Base-by-base conservation (phyloP, 2,329 filamentous ascomycete genomes). In the Camptophora hylomeconis region DNA sequence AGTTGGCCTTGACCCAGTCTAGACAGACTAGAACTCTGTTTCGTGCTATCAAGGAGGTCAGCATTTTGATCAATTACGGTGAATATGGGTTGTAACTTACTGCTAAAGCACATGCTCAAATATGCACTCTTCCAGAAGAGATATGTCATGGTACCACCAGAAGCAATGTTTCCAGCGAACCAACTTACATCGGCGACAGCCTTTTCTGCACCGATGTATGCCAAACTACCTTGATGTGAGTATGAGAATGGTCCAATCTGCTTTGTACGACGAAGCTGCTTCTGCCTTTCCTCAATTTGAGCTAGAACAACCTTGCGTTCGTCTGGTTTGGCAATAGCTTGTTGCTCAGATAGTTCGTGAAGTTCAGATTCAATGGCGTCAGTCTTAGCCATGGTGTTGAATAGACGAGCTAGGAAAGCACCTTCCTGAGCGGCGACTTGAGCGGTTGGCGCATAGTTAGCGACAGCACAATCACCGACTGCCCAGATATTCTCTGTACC, bases 61-160 rank as follows among this genome's bases (percentile, higher is more conserved):
- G 23, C 17, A 41, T 17, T 17, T 22, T 28, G 11, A 14, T n/a
- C 17, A 9, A 16, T 4, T 26, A 38, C n/a, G 27, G 9, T 8
- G 24, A 17, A 24, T 5, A 25, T 20, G 17, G 12, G 19, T 28
- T 26, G 18, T 36, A 44, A 80, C 82, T 75, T 71, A 89, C 83
- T 86, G 75, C 86, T 95, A 60, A 98, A 98, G 73, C 87, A 94
- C 89, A 98, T 98, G 69, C 83, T 94, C 56, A 98, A 66, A 59
- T 98, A 98, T 31, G 87, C 89, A 52, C 81, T 92, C 55, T 86
- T 73, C 89, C 89, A 98, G 74, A 98, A 98, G 45, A 94, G 72
- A 63, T 92, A 98, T 32, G 89, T 98, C 60, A 95, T 65, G 48
- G 79, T 82, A 53, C 89, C 89, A 52, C 87, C 89, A 24, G 78